A percentile compares a stretch with the other conserved stretches of the same genome.
phyloP scores from a whole-genome alignment of 352 stramenopile genomes.

The Pythium sp. region DNA sequence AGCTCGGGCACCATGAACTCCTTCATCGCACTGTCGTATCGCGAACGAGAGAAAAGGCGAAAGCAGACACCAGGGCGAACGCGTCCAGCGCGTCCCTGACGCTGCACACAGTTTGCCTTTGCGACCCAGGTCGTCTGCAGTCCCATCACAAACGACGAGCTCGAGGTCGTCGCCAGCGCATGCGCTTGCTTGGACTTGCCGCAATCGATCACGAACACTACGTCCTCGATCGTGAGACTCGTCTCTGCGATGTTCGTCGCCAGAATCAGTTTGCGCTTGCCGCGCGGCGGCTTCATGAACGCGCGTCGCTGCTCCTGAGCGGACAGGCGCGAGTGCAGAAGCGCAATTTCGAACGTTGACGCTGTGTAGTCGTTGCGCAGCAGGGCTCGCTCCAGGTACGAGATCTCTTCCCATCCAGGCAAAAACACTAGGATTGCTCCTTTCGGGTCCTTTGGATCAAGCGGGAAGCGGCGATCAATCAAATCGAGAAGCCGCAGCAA shows the following conservation, averaged over 20 bases:
- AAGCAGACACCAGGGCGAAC: slow-evolving; percentile 94
- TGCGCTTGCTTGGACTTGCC: slow-evolving; percentile 83
- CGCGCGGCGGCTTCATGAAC: slow-evolving; percentile 56
- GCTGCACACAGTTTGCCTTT: slow-evolving; percentile 87
- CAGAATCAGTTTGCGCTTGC: slow-evolving; percentile 82
- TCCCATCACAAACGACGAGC: slow-evolving; percentile 87
- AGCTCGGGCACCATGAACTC: slow-evolving; percentile 77
- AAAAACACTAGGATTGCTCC: slow-evolving; percentile 84
- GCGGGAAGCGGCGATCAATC: slow-evolving; percentile 56
- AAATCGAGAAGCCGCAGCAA: slow-evolving; percentile 62
- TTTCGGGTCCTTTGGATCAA: slow-evolving; percentile 38
- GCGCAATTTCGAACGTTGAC: slow-evolving; percentile 59
- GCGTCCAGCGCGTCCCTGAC: slow-evolving; percentile 91
- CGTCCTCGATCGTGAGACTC: slow-evolving; percentile 95
- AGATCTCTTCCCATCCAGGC: slow-evolving; percentile 84
- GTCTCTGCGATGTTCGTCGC: slow-evolving; percentile 97
- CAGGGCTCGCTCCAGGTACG: slow-evolving; percentile 63
- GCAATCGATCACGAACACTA: slow-evolving; percentile 89
- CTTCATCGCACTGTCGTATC: slow-evolving; percentile 69
- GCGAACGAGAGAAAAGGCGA: slow-evolving; percentile 61
- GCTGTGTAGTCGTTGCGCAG: slow-evolving; percentile 48
- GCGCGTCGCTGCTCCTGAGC: slow-evolving; percentile 65
- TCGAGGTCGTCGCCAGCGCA: slow-evolving; percentile 52
- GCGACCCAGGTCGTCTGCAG: slow-evolving; percentile 85
- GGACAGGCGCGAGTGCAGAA: slow-evolving; percentile 73